These are phyloP conservation scores for Trichoderma erinaceum DNA, from an alignment of 495 filamentous ascomycete genomes.

Conservation along the genomic window DNA sequence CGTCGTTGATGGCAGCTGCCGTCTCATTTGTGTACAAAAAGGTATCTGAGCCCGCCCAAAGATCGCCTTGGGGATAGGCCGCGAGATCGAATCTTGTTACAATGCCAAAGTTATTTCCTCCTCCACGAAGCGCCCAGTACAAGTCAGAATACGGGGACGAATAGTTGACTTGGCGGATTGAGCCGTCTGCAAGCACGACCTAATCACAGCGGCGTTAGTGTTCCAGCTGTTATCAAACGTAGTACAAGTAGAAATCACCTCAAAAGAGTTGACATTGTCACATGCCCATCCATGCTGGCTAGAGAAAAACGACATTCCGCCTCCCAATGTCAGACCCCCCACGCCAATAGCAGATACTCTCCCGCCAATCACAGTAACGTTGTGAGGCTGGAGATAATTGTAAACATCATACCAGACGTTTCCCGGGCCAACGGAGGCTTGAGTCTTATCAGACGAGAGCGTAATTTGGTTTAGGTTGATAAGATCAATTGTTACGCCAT, in stretches of 20 bases:
- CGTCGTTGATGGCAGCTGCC: constrained; percentile 26
- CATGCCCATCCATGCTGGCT: constrained; percentile 43
- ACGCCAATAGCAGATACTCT: constrained; percentile 51
- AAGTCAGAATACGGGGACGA: constrained; percentile 33
- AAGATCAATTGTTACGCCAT: constrained; percentile 53
- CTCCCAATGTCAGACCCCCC: constrained; percentile 53
- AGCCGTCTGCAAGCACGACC: constrained; percentile 36
- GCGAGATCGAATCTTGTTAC: constrained; percentile 43
- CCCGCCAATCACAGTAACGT: constrained; percentile 48
- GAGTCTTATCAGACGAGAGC: constrained; percentile 30
- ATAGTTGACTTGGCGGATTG: constrained; percentile 30
- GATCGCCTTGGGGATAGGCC: constrained; percentile 2
- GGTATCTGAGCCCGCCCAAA: neutral
- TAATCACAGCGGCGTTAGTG: neutral
- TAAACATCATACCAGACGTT: constrained; percentile 52
- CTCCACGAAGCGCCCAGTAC: constrained; percentile 51
- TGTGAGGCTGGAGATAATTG: constrained; percentile 36
- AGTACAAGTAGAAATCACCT: constrained; percentile 20
- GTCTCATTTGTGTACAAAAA: constrained; percentile 18
- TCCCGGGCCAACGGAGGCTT: constrained; percentile 40
- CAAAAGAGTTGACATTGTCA: constrained; percentile 46
- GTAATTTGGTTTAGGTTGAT: constrained; percentile 35
- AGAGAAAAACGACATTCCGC: constrained; percentile 47
- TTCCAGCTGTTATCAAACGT: neutral
- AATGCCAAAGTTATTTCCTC: constrained; percentile 56